Evolutionary conservation across 1,139 yeast genomes (phyloP), one percentile per base, ranked within the genome.

Genomic region (Candida glucosophila): DNA sequence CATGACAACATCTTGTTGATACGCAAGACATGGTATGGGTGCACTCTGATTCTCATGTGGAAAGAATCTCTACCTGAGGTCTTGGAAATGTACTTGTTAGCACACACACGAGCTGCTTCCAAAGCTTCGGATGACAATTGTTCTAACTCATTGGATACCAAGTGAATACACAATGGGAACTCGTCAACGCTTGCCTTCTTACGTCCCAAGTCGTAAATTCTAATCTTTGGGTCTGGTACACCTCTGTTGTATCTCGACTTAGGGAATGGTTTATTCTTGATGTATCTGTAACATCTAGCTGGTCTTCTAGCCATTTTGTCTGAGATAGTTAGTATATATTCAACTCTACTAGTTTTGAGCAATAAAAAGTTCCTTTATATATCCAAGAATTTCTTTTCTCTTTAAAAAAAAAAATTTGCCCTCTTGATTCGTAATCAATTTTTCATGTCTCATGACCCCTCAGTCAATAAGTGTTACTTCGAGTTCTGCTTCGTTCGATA

Each of bases 211-310:
- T 90, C 98, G 68, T 81, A 90, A 70, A 92, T 86, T 75, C 97
- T 83, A 67, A 90, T 86, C 83, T 90, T 90, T 54, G 98, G 77
- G 71, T 90, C 98, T 71, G 99, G 99, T 63, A 90, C 99, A 74
- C 96, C 97, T 80, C 99, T 88, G 86, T 90, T 90, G 86, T 86
- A 90, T 73, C 98, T 85, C 58, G 97, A 88, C 80, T 90, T 90
- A 74, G 99, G 99, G 85, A 77, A 90, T 58, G 99, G 98, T 79
- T 90, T 90, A 95, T 92, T 92, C 85, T 92, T 90, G 80, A 95
- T 92, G 93, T 88, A 90, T 77, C 98, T 86, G 95, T 90, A 90
- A 79, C 98, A 90, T 80, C 97, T 85, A 79, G 98, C 98, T 72
- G 98, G 98, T 83, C 98, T 90, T 76, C 98, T 88, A 68, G 98